phyloP scores from a whole-genome alignment of 768 basidiomycete genomes.

The Rhodotorula diobovata region DNA sequence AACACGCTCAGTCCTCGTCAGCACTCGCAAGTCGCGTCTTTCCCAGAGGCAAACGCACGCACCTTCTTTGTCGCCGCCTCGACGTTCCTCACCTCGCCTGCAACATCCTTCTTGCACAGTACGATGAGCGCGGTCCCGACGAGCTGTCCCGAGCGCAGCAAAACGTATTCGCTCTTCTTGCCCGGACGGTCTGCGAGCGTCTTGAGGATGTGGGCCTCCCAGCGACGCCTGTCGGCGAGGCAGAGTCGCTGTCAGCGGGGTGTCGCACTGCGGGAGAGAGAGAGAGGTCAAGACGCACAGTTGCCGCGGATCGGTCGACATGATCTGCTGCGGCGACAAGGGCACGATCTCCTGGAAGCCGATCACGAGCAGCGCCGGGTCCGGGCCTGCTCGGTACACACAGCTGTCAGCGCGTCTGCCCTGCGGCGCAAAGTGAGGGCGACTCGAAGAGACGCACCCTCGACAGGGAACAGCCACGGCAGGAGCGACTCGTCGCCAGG shows the following conservation, averaged over 20 bases:
- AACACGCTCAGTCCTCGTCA: neutral
- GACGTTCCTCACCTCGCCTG: constrained; percentile 78
- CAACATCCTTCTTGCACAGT: constrained; percentile 70
- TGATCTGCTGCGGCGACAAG: constrained; percentile 91
- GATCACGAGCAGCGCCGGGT: constrained; percentile 79
- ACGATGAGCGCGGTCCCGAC: constrained; percentile 91
- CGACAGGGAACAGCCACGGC: constrained; percentile 78
- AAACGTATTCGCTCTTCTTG: constrained; percentile 68
- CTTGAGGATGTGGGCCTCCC: constrained; percentile 78
- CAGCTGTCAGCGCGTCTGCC: neutral
- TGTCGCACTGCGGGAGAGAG: no score
- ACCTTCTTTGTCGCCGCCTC: constrained; percentile 90
- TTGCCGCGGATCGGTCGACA: constrained; percentile 43
- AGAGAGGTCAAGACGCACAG: constrained; percentile 13
- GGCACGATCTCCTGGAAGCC: constrained; percentile 98
- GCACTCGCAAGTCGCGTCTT: neutral
- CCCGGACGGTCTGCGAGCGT: constrained; percentile 67
- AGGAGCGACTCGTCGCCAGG: constrained; percentile 72
- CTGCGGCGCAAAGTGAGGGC: no score
- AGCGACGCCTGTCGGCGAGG: constrained; percentile 61
- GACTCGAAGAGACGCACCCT: constrained; percentile 55
- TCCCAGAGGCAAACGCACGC: constrained; percentile 11
- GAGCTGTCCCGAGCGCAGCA: constrained; percentile 91
- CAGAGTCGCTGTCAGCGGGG: no score
- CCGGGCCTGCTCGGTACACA: constrained; percentile 50